Conservation (phyloP, 257 asterid genomes). For the Apocynum venetum region DNA sequence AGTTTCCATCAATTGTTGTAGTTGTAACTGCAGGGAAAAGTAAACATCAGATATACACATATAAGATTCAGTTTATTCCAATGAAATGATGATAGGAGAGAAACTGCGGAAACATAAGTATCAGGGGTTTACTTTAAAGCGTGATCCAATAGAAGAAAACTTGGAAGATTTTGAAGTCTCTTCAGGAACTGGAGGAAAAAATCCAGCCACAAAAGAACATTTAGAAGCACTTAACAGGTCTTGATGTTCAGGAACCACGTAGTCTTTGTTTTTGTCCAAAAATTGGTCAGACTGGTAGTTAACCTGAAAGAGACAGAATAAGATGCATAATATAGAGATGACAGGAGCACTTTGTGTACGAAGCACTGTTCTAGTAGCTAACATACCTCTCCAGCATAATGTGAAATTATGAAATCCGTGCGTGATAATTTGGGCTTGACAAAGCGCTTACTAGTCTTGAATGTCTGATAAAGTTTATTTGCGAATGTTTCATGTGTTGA, state of each 20-base stretch:
- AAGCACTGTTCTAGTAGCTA: constrained; percentile 16
- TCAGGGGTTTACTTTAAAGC: constrained; percentile 65
- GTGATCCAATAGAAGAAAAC: constrained; percentile 96
- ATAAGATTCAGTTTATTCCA: background rate
- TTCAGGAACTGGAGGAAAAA: constrained; percentile 84
- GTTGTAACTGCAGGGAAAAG: constrained; percentile 72
- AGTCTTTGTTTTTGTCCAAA: constrained; percentile 97
- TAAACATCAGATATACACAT: background rate
- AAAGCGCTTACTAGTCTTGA: constrained; percentile 87
- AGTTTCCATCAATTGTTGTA: constrained; percentile 90
- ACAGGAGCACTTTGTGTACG: constrained; percentile 12
- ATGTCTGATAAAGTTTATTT: constrained; percentile 91
- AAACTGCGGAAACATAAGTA: background rate
- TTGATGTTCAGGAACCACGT: constrained; percentile 94
- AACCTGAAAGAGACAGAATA: constrained; percentile 55
- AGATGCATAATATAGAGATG: constrained; percentile 19
- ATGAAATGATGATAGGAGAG: constrained; percentile 1
- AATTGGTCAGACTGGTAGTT: constrained; percentile 91
- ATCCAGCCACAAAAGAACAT: constrained; percentile 92
- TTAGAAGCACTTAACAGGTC: constrained; percentile 83
- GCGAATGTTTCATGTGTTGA: constrained; percentile 96
- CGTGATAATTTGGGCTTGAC: constrained; percentile 95
- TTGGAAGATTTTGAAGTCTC: constrained; percentile 85
- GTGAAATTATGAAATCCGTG: constrained; percentile 78
- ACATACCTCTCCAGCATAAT: constrained; percentile 97